Base-by-base conservation (phyloP, 306 rosid species). In the Potentilla sterilis region DNA sequence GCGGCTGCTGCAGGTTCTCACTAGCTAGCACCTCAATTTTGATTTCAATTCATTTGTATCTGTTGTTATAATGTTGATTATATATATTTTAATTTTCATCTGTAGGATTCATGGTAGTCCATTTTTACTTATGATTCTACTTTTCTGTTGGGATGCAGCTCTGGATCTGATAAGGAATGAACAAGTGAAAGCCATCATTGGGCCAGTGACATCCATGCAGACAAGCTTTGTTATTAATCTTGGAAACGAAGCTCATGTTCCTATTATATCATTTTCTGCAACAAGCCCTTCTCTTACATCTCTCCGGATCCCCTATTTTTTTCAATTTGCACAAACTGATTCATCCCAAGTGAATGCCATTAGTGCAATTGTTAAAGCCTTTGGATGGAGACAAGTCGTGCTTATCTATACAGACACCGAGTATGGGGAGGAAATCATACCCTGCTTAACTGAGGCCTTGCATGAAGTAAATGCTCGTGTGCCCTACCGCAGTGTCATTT, bases 201-300 rank as follows among this genome's bases (percentile, higher is more conserved):
- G 95, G 15, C 92, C 92, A 46, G 42, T n/a, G 41, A 82, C 79
- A 40, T 82, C 95, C n/a, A 87, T 70, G 83, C 77, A 89, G 32
- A 76, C 95, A 9, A 77, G 48, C 54, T 89, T 87, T 15, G 41
- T 89, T 10, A 87, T 81, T 73, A 11, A 73, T 15, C 80, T 89
- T 0, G 92, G 87, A 47, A 70, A 75, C 38, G 84, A 87, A 70
- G 77, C 87, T 5, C 85, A 77, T 0, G 82, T 86, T 0, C 90
- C 92, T 51, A 73, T 90, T 34, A 24, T 86, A 52, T 79, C 84
- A 2, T 86, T 88, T 59, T 81, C 92, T 5, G 91, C 88, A 14
- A 80, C 83, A 62, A 83, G 88, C 59, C 89, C 96, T 22, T 73
- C 82, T 37, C 85, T 88, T 2, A 11, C 83, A 18, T 74, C 86